These are phyloP conservation scores for Umbelopsis sp. DNA, from an alignment of 371 early-diverging fungal genomes.

Conservation along the genomic window DNA sequence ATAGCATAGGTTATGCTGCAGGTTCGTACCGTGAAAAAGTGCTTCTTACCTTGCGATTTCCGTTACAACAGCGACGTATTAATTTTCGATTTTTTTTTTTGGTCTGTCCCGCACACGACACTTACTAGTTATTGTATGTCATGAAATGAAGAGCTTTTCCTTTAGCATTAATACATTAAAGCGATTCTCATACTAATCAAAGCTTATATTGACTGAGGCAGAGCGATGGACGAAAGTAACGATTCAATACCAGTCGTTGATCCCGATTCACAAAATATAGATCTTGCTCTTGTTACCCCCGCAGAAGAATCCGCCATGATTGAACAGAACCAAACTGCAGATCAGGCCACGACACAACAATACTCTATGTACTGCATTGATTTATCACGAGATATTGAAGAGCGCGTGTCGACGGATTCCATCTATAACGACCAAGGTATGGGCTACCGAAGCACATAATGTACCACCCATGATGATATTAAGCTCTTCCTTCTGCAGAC, in stretches of 20 bases:
- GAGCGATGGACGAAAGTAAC: background rate
- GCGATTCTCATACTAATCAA: background rate
- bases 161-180: too few relatives aligned
- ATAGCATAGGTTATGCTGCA: too few relatives aligned
- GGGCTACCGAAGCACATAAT: background rate
- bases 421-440: slow-evolving; percentile 1
- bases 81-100: too few relatives aligned
- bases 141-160: too few relatives aligned
- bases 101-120: too few relatives aligned
- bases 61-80: too few relatives aligned
- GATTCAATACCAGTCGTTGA: background rate
- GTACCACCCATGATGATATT: background rate
- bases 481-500: background rate
- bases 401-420: background rate
- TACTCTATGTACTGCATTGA: slow-evolving; percentile 2
- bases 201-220: background rate
- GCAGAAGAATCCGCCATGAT: background rate
- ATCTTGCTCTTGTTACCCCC: background rate
- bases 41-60: too few relatives aligned
- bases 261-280: background rate
- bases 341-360: background rate
- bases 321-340: background rate
- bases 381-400: background rate
- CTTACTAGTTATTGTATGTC: too few relatives aligned
- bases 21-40: too few relatives aligned